A percentile compares a stretch with the other conserved stretches of the same genome.
Evolutionary conservation across 2,329 filamentous ascomycete species (phyloP).

Genomic region (Pseudocercospora fijiensis): DNA sequence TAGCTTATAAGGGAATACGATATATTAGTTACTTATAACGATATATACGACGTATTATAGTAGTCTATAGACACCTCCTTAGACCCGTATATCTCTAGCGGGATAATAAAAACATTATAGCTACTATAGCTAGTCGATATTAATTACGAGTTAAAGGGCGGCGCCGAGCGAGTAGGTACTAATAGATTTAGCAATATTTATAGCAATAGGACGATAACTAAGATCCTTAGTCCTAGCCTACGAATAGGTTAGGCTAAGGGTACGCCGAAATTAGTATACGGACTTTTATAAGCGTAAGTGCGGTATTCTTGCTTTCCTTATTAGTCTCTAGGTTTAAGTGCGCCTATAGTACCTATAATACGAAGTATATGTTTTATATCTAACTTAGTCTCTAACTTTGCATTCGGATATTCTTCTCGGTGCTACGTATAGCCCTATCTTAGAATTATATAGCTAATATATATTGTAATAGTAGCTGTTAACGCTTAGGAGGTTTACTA

Average conservation of each 20-base stretch:
- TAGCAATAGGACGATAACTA: conserved; percentile 88
- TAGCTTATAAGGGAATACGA: conserved; percentile 74
- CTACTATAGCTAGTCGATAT: conserved; percentile 77
- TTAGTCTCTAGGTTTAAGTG: background rate
- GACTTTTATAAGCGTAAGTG: conserved; percentile 58
- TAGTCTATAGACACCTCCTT: conserved; percentile 57
- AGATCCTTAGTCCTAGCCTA: conserved; percentile 61
- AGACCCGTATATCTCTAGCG: background rate
- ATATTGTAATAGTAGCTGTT: conserved; percentile 46
- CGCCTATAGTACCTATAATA: conserved; percentile 1
- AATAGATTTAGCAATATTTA: conserved; percentile 75
- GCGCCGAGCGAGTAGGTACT: conserved; percentile 46
- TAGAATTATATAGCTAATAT: conserved; percentile 13
- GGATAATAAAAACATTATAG: conserved; percentile 40
- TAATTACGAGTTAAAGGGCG: conserved; percentile 65
- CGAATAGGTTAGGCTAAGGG: conserved; percentile 88
- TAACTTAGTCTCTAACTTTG: background rate
- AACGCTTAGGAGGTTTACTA: conserved; percentile 59
- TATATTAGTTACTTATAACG: conserved; percentile 81
- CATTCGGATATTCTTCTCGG: background rate
- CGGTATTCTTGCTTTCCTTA: conserved; percentile 6
- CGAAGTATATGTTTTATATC: conserved; percentile 2
- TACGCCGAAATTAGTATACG: conserved; percentile 60
- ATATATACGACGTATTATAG: conserved; percentile 91
- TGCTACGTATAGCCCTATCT: background rate